Evolutionary conservation across 768 basidiomycete species (phyloP), one percentile per base, ranked within the genome.

Genomic region (Paxillus rubicundulus): DNA sequence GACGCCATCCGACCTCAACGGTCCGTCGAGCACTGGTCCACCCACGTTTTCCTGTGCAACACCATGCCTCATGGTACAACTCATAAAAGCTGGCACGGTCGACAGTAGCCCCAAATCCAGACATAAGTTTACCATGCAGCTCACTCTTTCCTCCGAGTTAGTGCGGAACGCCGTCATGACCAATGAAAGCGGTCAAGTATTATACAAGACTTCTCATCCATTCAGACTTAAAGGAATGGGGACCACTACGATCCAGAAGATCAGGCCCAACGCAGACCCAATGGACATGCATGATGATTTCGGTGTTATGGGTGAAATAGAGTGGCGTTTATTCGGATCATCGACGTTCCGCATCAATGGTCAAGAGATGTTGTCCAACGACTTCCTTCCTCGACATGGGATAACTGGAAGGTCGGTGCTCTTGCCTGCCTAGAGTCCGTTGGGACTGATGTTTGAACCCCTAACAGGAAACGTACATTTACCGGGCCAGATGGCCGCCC

Each of bases 301-400:
- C 49, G 64, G 61, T 0, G 49, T 46, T 3, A 59, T 75, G 4
- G 75, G 66, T 7, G 54, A 66, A 47, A 72, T 76, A 1, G 64
- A 73, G 9, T 73, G 72, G 67, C 64, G 58, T n/a, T 1, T 60
- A 0, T 30, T 72, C 5, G 58, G 59, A 14, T 63, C 71, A 0
- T 65, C 70, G 4, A 64, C 54, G 27, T 56, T 76, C 32, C 61
- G 60, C 2, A 66, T 70, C 30, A 53, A 63, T 5, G 70, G 62
- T 2, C 39, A 53, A 13, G 65, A 64, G 13, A 52, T 69, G 41
- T 46, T 58, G 16, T 62, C 68, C 2, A 53, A 54, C 18, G 52
- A 58, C 0, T 72, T 68, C 41, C 53, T 66, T 39, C 57, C 62
- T 10, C 18, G 55, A 1, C 61, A 53, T 32, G 69, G 67, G 4